These are phyloP conservation scores for Dactylorhiza incarnata DNA, from an alignment of 106 monocot genomes.

Conservation along the genomic window DNA sequence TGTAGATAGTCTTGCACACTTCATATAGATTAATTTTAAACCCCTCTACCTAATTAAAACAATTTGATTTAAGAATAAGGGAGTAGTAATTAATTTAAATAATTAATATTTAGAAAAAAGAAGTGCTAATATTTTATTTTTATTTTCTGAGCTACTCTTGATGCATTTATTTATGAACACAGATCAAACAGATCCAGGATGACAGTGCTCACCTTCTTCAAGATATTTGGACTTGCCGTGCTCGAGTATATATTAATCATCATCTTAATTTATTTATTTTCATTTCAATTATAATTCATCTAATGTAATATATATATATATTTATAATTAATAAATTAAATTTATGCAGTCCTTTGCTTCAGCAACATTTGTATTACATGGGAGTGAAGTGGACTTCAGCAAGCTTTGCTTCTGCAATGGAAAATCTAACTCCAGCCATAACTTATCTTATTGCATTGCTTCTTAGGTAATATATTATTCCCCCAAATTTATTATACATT, in stretches of 20 bases:
- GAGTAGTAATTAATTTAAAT: not conserved
- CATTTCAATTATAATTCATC: not conserved
- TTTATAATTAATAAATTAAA: not conserved
- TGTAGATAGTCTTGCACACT: no score
- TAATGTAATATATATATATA: not conserved
- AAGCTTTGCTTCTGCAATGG: conserved; percentile 8
- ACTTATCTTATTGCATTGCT: conserved; percentile 6
- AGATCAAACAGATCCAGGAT: not conserved
- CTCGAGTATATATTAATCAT: conserved; percentile 1
- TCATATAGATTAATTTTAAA: no score
- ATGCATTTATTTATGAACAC: no score
- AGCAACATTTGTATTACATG: conserved; percentile 13
- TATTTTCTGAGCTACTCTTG: no score
- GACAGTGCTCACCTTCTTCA: not conserved
- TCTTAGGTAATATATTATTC: conserved; percentile 8
- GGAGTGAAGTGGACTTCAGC: conserved; percentile 17
- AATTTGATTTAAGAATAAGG: no score
- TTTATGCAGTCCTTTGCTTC: conserved; percentile 13
- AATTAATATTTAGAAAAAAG: not conserved
- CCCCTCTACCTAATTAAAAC: no score
- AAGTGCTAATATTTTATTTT: no score
- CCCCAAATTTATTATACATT: no score
- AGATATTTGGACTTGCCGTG: conserved; percentile 7
- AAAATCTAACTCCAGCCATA: conserved; percentile 10
- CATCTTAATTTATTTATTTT: not conserved